A percentile compares a stretch with the other conserved stretches of the same genome.
Conservation (phyloP, 805 yeast genomes). For the Candida namnaoensis region DNA sequence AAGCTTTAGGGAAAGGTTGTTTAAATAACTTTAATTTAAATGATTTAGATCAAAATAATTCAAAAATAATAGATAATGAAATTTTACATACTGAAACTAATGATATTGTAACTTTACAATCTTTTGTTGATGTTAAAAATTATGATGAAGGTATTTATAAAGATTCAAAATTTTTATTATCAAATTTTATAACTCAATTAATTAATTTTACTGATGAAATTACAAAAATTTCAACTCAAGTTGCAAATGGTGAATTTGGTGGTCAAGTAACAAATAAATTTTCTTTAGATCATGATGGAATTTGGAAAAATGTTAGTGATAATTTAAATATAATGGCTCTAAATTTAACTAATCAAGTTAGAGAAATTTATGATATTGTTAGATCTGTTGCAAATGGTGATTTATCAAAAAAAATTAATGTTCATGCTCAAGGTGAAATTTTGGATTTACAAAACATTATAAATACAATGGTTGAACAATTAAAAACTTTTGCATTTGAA, state of each 20-base stretch:
- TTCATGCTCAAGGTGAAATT: slow-evolving; percentile 89
- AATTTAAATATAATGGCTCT: slow-evolving; percentile 85
- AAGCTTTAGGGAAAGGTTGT: too few relatives aligned
- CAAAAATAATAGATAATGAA: too few relatives aligned
- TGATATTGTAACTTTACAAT: too few relatives aligned
- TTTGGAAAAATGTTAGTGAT: slow-evolving; percentile 79
- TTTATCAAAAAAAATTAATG: slow-evolving; percentile 72
- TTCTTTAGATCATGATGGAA: slow-evolving; percentile 32
- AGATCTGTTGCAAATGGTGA: slow-evolving; percentile 87
- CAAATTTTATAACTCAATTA: slow-evolving; percentile 42
- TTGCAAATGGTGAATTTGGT: slow-evolving; percentile 82
- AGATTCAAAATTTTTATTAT: background rate
- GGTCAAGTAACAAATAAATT: slow-evolving; percentile 72
- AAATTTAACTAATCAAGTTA: slow-evolving; percentile 78
- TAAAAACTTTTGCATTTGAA: slow-evolving; percentile 81
- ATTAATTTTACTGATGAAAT: slow-evolving; percentile 81
- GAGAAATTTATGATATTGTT: slow-evolving; percentile 87
- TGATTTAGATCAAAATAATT: too few relatives aligned
- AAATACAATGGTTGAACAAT: slow-evolving; percentile 84
- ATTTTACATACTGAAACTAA: too few relatives aligned
- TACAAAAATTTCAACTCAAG: slow-evolving; percentile 79
- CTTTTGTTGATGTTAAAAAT: too few relatives aligned
- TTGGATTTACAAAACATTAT: slow-evolving; percentile 79
- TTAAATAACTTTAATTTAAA: too few relatives aligned
- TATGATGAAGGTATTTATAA: too few relatives aligned